Conservation (phyloP, 1,139 yeast genomes). For the Lodderomyces pseudojiufengensis region DNA sequence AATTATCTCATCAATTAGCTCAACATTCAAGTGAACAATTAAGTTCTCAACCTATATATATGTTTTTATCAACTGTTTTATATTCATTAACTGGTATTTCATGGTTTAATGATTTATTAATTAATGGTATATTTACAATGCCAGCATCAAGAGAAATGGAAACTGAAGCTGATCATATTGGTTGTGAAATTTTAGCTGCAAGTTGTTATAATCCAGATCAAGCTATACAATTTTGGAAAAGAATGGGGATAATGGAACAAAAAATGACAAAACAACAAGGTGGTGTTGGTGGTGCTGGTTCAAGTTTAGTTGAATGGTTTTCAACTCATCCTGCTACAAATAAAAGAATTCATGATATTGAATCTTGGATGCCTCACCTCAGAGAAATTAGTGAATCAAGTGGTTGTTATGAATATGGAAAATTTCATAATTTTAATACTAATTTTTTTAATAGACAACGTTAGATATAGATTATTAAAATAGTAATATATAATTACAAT, state of each 20-base stretch:
- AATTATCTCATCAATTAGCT: constrained; percentile 89
- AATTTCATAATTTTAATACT: constrained; percentile 17
- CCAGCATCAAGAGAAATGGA: constrained; percentile 94
- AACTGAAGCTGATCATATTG: constrained; percentile 92
- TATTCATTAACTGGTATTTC: constrained; percentile 32
- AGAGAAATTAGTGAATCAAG: constrained; percentile 34
- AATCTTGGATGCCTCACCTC: constrained; percentile 72
- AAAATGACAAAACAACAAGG: constrained; percentile 15
- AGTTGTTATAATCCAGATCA: constrained; percentile 81
- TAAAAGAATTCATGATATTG: constrained; percentile 66
- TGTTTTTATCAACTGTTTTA: constrained; percentile 47
- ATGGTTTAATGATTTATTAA: constrained; percentile 50
- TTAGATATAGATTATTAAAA: neutral
- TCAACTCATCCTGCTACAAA: constrained; percentile 90
- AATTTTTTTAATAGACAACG: constrained; percentile 17
- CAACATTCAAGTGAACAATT: constrained; percentile 85
- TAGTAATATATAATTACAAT: no score
- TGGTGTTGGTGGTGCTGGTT: constrained; percentile 2
- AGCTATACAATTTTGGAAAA: constrained; percentile 74
- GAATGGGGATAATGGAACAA: constrained; percentile 67
- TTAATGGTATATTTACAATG: constrained; percentile 60
- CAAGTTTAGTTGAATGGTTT: constrained; percentile 50
- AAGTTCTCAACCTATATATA: constrained; percentile 59
- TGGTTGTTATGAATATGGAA: constrained; percentile 25
- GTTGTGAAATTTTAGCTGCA: constrained; percentile 83